Percentiles rank a stretch among this genome's conserved stretches.
Conservation (phyloP, 1,284 basidiomycete genomes). For the Cystobasidium pallidum region DNA sequence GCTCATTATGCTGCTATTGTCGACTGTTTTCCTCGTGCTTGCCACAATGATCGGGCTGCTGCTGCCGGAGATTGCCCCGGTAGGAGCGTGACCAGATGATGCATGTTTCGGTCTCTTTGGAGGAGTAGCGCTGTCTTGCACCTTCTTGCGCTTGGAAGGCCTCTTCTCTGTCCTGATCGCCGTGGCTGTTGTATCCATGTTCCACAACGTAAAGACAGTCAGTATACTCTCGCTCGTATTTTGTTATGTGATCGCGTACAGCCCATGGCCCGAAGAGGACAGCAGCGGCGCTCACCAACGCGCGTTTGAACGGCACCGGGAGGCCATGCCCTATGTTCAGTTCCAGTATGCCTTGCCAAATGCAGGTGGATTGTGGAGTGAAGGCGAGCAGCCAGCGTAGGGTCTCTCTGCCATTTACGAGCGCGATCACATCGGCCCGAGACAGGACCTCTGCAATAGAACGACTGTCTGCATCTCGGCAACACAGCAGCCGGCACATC, state of each 20-base stretch:
- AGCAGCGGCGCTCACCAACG: neutral
- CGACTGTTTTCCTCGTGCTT: neutral
- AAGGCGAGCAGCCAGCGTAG: neutral
- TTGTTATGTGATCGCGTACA: slow-evolving; percentile 11
- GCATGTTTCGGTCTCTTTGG: slow-evolving; percentile 3
- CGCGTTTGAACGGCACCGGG: neutral
- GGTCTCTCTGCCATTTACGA: neutral
- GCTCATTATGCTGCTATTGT: neutral
- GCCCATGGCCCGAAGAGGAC: neutral
- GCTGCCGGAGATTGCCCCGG: neutral
- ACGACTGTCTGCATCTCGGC: neutral
- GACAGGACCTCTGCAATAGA: neutral
- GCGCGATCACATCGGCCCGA: neutral
- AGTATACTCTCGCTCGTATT: neutral
- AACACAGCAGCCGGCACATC: neutral
- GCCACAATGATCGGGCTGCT: slow-evolving; percentile 18
- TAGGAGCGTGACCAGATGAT: slow-evolving; percentile 4
- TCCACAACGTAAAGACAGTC: neutral
- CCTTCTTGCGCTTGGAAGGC: slow-evolving; percentile 5
- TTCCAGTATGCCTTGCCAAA: neutral
- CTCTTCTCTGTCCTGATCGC: neutral
- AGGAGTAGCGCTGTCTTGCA: neutral
- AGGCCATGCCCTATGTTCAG: neutral
- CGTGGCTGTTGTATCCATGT: neutral
- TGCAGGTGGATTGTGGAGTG: neutral